Percentiles rank a stretch among this genome's conserved stretches.
phyloP scores from a whole-genome alignment of 2,329 filamentous ascomycete species.

The Zasmidium cellare region DNA sequence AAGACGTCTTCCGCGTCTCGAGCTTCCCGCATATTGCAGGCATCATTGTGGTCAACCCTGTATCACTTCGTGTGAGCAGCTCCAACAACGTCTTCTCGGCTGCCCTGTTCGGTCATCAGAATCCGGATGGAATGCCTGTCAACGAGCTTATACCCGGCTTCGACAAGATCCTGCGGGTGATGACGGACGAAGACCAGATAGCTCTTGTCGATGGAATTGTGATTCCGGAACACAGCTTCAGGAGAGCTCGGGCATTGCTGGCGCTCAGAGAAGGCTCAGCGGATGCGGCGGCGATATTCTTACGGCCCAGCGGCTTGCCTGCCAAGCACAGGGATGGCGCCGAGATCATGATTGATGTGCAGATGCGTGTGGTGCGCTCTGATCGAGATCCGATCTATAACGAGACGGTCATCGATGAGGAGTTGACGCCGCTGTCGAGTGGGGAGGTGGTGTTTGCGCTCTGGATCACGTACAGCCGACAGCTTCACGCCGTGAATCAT shows the following conservation, averaged over 20 bases:
- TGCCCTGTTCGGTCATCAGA: conserved; percentile 85
- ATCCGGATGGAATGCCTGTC: conserved; percentile 77
- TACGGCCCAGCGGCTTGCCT: conserved; percentile 79
- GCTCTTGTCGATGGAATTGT: conserved; percentile 90
- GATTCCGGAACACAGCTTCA: conserved; percentile 92
- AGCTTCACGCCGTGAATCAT: conserved; percentile 75
- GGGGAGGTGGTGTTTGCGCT: conserved; percentile 88
- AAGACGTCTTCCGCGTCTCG: conserved; percentile 76
- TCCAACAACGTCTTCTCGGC: conserved; percentile 94
- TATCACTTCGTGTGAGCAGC: conserved; percentile 77
- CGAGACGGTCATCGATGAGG: conserved; percentile 66
- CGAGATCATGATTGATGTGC: conserved; percentile 89
- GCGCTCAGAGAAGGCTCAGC: conserved; percentile 79
- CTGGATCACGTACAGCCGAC: conserved; percentile 95
- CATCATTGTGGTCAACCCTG: conserved; percentile 86
- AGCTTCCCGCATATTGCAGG: conserved; percentile 97
- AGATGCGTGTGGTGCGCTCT: conserved; percentile 94
- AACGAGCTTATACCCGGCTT: conserved; percentile 83
- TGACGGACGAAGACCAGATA: conserved; percentile 85
- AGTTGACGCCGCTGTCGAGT: conserved; percentile 53
- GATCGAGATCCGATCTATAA: conserved; percentile 64
- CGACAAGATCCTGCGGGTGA: conserved; percentile 74
- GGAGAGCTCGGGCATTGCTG: conserved; percentile 80
- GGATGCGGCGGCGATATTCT: conserved; percentile 73
- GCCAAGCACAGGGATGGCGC: conserved; percentile 88